phyloP scores from a whole-genome alignment of 352 stramenopile species.

The Phytophthora chlamydospora region DNA sequence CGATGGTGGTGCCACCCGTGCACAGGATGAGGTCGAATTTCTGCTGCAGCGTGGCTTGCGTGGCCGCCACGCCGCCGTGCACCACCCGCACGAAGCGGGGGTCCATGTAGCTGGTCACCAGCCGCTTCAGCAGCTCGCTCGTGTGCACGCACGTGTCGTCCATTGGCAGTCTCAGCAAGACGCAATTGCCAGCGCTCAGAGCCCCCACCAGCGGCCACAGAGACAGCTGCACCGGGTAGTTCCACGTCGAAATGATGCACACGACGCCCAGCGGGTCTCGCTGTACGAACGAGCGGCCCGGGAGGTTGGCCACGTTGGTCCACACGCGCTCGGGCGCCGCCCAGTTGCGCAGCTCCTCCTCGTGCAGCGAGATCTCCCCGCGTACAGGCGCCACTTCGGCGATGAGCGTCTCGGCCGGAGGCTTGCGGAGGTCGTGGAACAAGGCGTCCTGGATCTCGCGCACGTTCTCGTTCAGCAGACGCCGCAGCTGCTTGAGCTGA shows the following conservation, averaged over 20 bases:
- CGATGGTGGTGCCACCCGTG: slow-evolving; percentile 74
- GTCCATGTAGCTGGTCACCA: slow-evolving; percentile 71
- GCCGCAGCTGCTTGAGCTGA: slow-evolving; percentile 52
- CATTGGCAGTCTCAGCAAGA: slow-evolving; percentile 89
- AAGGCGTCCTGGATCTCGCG: slow-evolving; percentile 56
- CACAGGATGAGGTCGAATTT: slow-evolving; percentile 83
- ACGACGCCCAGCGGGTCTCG: slow-evolving; percentile 83
- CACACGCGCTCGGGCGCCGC: slow-evolving; percentile 53
- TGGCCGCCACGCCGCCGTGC: slow-evolving; percentile 70
- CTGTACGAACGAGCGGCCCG: slow-evolving; percentile 57
- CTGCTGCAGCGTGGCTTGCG: slow-evolving; percentile 73
- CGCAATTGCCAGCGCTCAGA: slow-evolving; percentile 92
- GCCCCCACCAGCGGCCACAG: slow-evolving; percentile 81
- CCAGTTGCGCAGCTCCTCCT: slow-evolving; percentile 70
- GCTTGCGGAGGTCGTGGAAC: slow-evolving; percentile 70
- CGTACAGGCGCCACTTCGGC: slow-evolving; percentile 58
- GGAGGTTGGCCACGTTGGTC: slow-evolving; percentile 61
- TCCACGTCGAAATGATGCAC: slow-evolving; percentile 90
- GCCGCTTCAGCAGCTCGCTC: slow-evolving; percentile 47
- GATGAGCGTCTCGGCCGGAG: slow-evolving; percentile 66
- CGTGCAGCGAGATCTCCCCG: slow-evolving; percentile 67
- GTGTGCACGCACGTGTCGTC: slow-evolving; percentile 71
- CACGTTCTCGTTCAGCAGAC: slow-evolving; percentile 56
- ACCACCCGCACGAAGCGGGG: slow-evolving; percentile 74
- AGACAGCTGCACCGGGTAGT: slow-evolving; percentile 87